Base-by-base conservation (phyloP, 2,329 filamentous ascomycete genomes). In the Sporothrix globosa region DNA sequence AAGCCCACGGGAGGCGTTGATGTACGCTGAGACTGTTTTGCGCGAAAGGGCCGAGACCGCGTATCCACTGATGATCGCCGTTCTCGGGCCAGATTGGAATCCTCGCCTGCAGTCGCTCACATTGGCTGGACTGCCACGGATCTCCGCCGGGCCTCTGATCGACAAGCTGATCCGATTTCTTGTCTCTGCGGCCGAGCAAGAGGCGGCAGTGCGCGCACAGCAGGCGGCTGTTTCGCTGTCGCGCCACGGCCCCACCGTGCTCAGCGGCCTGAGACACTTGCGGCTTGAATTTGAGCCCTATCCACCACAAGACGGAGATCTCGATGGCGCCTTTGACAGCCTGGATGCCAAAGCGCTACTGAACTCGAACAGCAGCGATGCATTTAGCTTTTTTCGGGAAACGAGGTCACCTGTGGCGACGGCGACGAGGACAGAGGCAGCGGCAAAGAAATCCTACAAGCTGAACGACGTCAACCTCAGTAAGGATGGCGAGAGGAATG, bases 1-100 rank as follows among this genome's bases (percentile, higher is more conserved):
- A 4, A 80, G 81, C 3, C 73, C 76, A 2, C 73, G 81, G 70
- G 76, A 78, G 10, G 76, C 80, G 3, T 56, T 80, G 10, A 82
- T 81, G 73, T 72, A 85, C 9, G 82, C 84, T 4, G 85, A 88
- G 75, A 83, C 78, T 0, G 73, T 75, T 1, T 74, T 88, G 53
- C 79, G 81, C 11, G 77, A 78, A 48, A 80, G 82, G n/a, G 78
- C 82, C 17, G 78, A 83, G 44, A 76, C 80, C 44, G 81, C 82
- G 7, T 88, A 83, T 73, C 83, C 84, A 2, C 78, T 82, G 67
- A 75, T 79, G 17, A 85, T 17, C 39, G 24, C 24, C 3, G 39
- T n/a, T 46, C 39, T 87, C 68, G 75, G 81, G 3, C 87, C 88
- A 0, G 83, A 88, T 65, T 83, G 84, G 78, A 90, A 89, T 71